Percentiles rank a stretch among this genome's conserved stretches.
phyloP scores from a whole-genome alignment of 495 filamentous ascomycete genomes.

The Aspergillus nidulans region DNA sequence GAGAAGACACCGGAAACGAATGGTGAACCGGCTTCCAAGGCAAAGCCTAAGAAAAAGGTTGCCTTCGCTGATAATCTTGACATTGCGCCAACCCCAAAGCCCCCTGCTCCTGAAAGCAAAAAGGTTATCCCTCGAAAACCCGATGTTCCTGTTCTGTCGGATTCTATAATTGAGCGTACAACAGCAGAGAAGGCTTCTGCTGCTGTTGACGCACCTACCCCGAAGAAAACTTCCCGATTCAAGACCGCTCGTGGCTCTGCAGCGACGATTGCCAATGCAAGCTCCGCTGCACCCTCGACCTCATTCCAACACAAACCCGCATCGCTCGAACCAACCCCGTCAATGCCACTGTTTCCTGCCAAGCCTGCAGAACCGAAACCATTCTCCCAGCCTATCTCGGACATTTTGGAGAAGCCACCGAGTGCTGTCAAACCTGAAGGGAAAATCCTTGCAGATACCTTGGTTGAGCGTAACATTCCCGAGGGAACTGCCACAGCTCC shows the following conservation, averaged over 20 bases:
- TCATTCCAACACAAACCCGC: constrained; percentile 14
- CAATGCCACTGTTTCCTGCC: constrained; percentile 38
- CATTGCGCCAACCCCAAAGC: constrained; percentile 50
- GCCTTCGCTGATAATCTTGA: constrained; percentile 78
- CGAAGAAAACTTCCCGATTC: constrained; percentile 44
- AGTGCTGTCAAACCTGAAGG: constrained; percentile 43
- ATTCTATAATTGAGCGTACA: constrained; percentile 48
- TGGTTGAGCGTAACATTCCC: constrained; percentile 57
- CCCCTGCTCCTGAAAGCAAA: constrained; percentile 24
- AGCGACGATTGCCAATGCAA: constrained; percentile 2
- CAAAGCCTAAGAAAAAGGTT: constrained; percentile 60
- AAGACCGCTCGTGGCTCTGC: constrained; percentile 29
- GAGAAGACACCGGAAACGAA: constrained; percentile 7
- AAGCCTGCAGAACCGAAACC: constrained; percentile 41
- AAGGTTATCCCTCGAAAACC: constrained; percentile 33
- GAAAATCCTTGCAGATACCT: constrained; percentile 49
- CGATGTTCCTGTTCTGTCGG: constrained; percentile 30
- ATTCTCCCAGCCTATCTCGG: constrained; percentile 42
- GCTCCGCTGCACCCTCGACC: constrained; percentile 9
- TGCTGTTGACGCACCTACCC: constrained; percentile 22
- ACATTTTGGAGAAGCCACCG: constrained; percentile 22
- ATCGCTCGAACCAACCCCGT: constrained; percentile 21
- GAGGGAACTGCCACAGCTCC: constrained; percentile 28
- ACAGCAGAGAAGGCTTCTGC: constrained; percentile 17
- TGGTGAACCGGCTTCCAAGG: constrained; percentile 13